phyloP scores from a whole-genome alignment of 2,329 filamentous ascomycete species.

The Phaeosphaeriaceae sp. region DNA sequence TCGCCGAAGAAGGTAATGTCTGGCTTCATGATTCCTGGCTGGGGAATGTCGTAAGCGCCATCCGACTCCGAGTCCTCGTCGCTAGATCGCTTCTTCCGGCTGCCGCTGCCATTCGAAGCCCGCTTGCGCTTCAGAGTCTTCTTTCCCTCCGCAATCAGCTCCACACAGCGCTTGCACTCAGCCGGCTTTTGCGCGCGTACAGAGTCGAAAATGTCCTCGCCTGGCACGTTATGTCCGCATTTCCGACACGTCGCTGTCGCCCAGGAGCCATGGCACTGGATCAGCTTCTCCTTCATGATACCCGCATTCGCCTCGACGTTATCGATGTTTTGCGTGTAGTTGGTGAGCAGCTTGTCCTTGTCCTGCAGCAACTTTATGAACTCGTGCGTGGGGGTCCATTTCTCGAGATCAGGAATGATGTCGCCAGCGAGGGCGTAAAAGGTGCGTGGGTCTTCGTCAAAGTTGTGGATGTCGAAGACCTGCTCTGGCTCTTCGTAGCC shows the following conservation, averaged over 20 bases:
- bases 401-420: conserved; percentile 81
- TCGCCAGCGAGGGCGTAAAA: conserved; percentile 94
- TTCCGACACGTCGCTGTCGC: conserved; percentile 88
- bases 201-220: conserved; percentile 80
- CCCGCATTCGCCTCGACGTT: conserved; percentile 91
- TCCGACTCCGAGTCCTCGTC: conserved; percentile 64
- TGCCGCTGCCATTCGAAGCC: conserved; percentile 53
- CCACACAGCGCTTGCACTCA: conserved; percentile 75
- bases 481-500: conserved; percentile 87
- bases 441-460: conserved; percentile 82
- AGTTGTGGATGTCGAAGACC: conserved; percentile 90
- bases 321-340: conserved; percentile 99
- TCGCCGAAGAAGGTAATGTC: conserved; percentile 99
- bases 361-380: conserved; percentile 92
- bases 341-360: conserved; percentile 88
- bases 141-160: conserved; percentile 59
- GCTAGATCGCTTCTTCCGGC: conserved; percentile 58
- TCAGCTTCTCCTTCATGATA: conserved; percentile 79
- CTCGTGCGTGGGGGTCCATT: conserved; percentile 89
- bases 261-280: conserved; percentile 97
- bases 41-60: conserved; percentile 70
- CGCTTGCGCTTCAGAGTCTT: conserved; percentile 62
- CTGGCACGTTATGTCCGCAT: conserved; percentile 76
- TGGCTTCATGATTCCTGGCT: conserved; percentile 87
- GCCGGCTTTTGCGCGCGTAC: conserved; percentile 80